Evolutionary conservation across 352 stramenopile genomes (phyloP), one percentile per base, ranked within the genome.

Genomic region (Globisporangium perplexum): DNA sequence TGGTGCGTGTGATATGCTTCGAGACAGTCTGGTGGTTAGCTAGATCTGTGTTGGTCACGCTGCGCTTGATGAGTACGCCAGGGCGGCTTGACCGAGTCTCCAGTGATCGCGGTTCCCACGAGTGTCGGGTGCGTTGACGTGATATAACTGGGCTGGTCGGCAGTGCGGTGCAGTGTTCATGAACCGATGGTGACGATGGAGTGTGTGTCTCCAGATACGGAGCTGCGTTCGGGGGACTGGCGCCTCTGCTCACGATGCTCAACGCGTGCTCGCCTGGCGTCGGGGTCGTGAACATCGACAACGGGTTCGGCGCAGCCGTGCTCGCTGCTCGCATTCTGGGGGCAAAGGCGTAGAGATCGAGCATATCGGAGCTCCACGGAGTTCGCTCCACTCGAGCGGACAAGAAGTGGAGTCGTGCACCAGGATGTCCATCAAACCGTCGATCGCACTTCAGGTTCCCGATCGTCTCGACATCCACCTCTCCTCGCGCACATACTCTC

Each of bases 241-340:
- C 92, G 49, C 95, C 96, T 0, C 72, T 99, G 45, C 70, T 98
- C 18, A 98, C 96, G 11, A 99, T 99, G 96, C 75, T 99, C 33
- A 99, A 99, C 68, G 94, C 88, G 20, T 99, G 96, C 65, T 96
- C 93, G 42, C 96, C 96, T 15, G 96, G 96, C n/a, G 95, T 99
- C 3, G 91, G 89, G n/a, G 95, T 98, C 38, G 93, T 98, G n/a
- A 99, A 99, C 68, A 98, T 99, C 58, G 96, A 99, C 71, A 99
- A 99, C 64, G 96, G 96, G 35, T 99, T 99, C 72, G 96, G 96
- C 7, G 96, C 92, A 5, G 96, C 96, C 10, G 93, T 97, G 1
- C 84, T 98, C 26, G 96, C 95, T 70, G 77, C 45, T 14, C 31
- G 46, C 12, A 46, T 47, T 14, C 8, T 38, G 8, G 31, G 31